Evolutionary conservation across 1,139 yeast species (phyloP).

Genomic region (Barnettozyma hawaiiensis): DNA sequence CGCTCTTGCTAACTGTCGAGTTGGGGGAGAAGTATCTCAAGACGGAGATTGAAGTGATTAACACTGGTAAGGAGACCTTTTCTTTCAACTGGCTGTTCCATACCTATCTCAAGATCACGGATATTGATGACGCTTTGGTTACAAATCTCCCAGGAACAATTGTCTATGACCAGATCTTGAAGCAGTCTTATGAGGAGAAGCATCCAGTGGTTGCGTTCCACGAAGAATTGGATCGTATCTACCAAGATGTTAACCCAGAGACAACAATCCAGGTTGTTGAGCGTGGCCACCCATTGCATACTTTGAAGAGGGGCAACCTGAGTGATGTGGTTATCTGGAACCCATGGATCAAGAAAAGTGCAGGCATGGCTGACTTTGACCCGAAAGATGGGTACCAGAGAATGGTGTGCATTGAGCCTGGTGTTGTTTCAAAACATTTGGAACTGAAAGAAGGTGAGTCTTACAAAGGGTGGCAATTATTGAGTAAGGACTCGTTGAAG

Average conservation of each 20-base stretch:
- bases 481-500: conserved; percentile 35
- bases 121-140: conserved; percentile 70
- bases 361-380: conserved; percentile 77
- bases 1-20: conserved; percentile 64
- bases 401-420: conserved; percentile 95
- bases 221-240: conserved; percentile 82
- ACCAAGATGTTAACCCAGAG: conserved; percentile 50
- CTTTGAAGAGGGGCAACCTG: conserved; percentile 57
- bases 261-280: conserved; percentile 62
- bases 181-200: conserved; percentile 59
- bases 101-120: conserved; percentile 74
- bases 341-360: conserved; percentile 84
- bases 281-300: conserved; percentile 62
- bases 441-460: conserved; percentile 57
- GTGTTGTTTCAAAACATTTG: conserved; percentile 68
- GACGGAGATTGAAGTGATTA: conserved; percentile 70
- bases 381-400: conserved; percentile 79
- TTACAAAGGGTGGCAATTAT: conserved; percentile 65
- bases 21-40: conserved; percentile 49
- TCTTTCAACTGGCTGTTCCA: conserved; percentile 95
- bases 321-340: conserved; percentile 97
- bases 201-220: conserved; percentile 67
- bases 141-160: conserved; percentile 67
- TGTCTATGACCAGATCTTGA: conserved; percentile 70
- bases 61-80: conserved; percentile 57